Conservation (phyloP, 2,329 filamentous ascomycete genomes). For the Pseudogymnoascus sp. region DNA sequence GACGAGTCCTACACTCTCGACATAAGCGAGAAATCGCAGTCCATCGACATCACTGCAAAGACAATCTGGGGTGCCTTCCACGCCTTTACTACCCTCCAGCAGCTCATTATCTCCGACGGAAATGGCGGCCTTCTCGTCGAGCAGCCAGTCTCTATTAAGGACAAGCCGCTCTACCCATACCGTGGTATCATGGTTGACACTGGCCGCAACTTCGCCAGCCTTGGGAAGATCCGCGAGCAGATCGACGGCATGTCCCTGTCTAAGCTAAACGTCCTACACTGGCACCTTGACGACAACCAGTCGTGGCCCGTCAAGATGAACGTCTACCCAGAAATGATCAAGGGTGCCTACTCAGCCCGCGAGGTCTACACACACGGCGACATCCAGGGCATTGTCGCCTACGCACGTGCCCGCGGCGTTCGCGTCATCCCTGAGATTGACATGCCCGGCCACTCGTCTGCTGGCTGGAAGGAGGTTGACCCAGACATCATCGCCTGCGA, state of each 20-base stretch:
- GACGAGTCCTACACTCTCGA: slow-evolving; percentile 72
- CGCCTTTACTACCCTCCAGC: slow-evolving; percentile 67
- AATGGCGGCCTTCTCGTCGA: slow-evolving; percentile 54
- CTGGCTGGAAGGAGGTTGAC: slow-evolving; percentile 55
- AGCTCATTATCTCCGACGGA: slow-evolving; percentile 70
- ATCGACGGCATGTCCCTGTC: slow-evolving; percentile 70
- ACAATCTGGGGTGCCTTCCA: slow-evolving; percentile 64
- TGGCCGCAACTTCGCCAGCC: slow-evolving; percentile 62
- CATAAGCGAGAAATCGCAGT: slow-evolving; percentile 42
- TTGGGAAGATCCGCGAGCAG: slow-evolving; percentile 62
- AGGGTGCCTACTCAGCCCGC: slow-evolving; percentile 63
- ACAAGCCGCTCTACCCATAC: slow-evolving; percentile 66
- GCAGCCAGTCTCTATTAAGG: slow-evolving; percentile 61
- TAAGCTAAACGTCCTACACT: slow-evolving; percentile 75
- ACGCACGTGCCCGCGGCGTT: slow-evolving; percentile 61
- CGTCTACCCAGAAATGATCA: slow-evolving; percentile 62
- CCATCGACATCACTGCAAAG: slow-evolving; percentile 48
- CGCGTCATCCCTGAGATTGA: slow-evolving; percentile 70
- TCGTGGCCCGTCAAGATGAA: slow-evolving; percentile 81
- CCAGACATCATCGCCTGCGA: slow-evolving; percentile 58
- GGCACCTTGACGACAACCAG: slow-evolving; percentile 75
- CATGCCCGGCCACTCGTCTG: slow-evolving; percentile 66
- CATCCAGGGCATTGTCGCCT: slow-evolving; percentile 60
- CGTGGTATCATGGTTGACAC: slow-evolving; percentile 75
- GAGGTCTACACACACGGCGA: slow-evolving; percentile 61